Percentiles rank a stretch among this genome's conserved stretches.
These are phyloP conservation scores for Microbotryum violaceum DNA, from an alignment of 1,284 basidiomycete genomes.

Conservation along the genomic window DNA sequence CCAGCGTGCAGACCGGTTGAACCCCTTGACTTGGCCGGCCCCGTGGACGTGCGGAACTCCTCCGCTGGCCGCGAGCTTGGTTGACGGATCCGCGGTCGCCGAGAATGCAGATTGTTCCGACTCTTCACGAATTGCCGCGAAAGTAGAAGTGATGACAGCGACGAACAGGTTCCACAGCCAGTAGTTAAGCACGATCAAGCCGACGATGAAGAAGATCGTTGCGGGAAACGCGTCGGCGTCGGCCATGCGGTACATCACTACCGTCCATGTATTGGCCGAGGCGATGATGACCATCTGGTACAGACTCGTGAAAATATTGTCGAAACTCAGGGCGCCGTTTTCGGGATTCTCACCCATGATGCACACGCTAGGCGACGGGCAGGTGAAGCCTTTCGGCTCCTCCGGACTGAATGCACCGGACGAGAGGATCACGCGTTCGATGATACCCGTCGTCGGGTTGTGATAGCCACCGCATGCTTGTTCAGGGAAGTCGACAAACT, in stretches of 20 bases:
- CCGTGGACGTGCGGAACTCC: neutral
- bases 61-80: neutral
- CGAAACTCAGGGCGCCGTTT: conserved; percentile 68
- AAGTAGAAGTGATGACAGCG: conserved; percentile 92
- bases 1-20: conserved; percentile 27
- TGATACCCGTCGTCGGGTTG: conserved; percentile 52
- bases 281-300: conserved; percentile 82
- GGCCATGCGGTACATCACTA: conserved; percentile 84
- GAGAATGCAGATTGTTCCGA: conserved; percentile 92
- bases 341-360: conserved; percentile 65
- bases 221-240: conserved; percentile 86
- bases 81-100: conserved; percentile 35
- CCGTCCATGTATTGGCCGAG: conserved; percentile 49
- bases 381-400: neutral
- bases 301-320: conserved; percentile 74
- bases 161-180: conserved; percentile 56
- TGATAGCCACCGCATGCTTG: conserved; percentile 75
- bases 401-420: neutral
- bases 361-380: neutral
- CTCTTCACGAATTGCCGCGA: conserved; percentile 77
- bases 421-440: conserved; percentile 54
- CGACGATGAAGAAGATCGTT: conserved; percentile 78
- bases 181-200: conserved; percentile 77
- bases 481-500: conserved; percentile 38
- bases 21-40: no score